These are phyloP conservation scores for Penicillium sp. DNA, from an alignment of 2,329 filamentous ascomycete genomes.

Conservation along the genomic window DNA sequence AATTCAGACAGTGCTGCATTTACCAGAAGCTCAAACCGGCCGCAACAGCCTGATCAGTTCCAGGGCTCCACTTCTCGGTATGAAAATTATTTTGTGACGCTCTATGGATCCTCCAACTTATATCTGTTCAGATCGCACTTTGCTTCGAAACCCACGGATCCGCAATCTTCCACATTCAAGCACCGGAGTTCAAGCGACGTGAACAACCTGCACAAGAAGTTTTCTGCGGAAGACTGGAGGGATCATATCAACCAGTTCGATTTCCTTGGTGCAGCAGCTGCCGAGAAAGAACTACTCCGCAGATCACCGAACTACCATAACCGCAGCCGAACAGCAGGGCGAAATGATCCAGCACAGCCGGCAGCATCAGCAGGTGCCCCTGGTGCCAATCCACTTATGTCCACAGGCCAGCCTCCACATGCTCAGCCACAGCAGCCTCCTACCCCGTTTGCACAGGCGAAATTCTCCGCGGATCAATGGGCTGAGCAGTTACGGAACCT, in stretches of 20 bases:
- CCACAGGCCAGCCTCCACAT: conserved; percentile 10
- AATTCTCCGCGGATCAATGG: conserved; percentile 43
- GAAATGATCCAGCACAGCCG: conserved; percentile 21
- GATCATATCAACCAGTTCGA: conserved; percentile 36
- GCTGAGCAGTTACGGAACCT: conserved; percentile 36
- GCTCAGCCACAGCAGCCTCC: conserved; percentile 25
- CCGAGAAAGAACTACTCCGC: conserved; percentile 22
- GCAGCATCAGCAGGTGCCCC: conserved; percentile 19
- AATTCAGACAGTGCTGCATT: conserved; percentile 33
- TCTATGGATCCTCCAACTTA: not conserved
- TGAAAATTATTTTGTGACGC: not conserved
- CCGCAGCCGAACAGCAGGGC: conserved; percentile 23
- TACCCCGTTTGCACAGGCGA: conserved; percentile 33
- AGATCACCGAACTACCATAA: conserved; percentile 17
- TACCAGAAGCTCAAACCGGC: conserved; percentile 15
- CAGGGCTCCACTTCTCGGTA: conserved; percentile 16
- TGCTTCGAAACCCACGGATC: conserved; percentile 1
- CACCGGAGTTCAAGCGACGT: conserved; percentile 32
- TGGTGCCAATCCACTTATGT: conserved; percentile 19
- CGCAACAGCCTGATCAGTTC: conserved; percentile 11
- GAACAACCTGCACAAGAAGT: conserved; percentile 35
- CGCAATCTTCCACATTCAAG: conserved; percentile 25
- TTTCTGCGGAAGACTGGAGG: conserved; percentile 44
- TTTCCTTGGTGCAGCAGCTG: conserved; percentile 35
- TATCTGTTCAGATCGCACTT: conserved; percentile 6